Base-by-base conservation (phyloP, 2,329 filamentous ascomycete species). In the Aspergillus fructus region DNA sequence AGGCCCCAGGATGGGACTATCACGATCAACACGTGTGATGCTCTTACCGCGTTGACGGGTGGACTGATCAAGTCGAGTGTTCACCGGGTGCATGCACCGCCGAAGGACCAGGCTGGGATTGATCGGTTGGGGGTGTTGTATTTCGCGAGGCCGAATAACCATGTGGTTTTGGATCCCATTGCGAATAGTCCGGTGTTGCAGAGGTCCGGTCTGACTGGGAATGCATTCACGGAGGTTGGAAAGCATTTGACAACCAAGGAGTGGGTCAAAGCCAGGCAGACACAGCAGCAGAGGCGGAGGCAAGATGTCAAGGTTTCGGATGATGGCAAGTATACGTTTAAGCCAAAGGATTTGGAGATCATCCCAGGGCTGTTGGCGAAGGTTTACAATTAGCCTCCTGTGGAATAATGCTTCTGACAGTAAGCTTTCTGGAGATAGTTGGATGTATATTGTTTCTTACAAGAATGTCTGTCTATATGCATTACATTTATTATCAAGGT, bases 11-110 rank as follows among this genome's bases (percentile, higher is more conserved):
- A 80, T 6, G 81, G 78, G 0, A 82, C 78, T 0, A 75, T 83
- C 8, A 82, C 80, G 0, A 79, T 83, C 30, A 83, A 83, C 51
- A 77, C 80, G 0, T 79, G 77, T 6, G 81, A 83, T 62, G 76
- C 80, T 0, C 62, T 83, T 37, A 79, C 77, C 3, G 78, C 78
- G 17, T 62, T 83, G 11, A 83, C 81, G 0, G 79, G 79, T 2
- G 79, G 79, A 0, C 78, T 79, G 49, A 70, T 83, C 43, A 82
- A 82, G 66, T 78, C 74, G 4, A 79, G 74, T 11, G 71, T 81
- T n/a, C 80, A 83, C 54, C 76, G 80, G 1, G 81, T 83, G 0
- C 73, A 78, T 45, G 73, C 76, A 11, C 80, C 79, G 2, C 81
- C 80, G 0, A 60, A 73, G 12, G 80, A 82, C 53, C 80, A 83